Evolutionary conservation across 73 alveolate genomes (phyloP), one percentile per base, ranked within the genome.

Genomic region (Paramecium bursaria): DNA sequence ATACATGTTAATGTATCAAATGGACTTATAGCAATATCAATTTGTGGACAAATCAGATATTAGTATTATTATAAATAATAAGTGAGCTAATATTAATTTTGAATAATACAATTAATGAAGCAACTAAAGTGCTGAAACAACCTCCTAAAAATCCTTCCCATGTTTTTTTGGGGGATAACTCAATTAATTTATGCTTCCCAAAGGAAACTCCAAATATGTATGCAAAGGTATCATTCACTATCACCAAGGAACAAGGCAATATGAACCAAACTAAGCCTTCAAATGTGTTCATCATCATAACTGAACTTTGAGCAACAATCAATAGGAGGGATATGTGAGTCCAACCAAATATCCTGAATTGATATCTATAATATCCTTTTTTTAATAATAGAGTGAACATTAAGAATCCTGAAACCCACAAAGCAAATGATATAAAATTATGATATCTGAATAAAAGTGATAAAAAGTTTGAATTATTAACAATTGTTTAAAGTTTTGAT

Each of bases 111-210:
- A 74, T 31, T 31, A 61, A 21, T 7, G 91, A 74, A 21, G 85
- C 75, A 48, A 85, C 27, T 48, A 61, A 50, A 9, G 91, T 53
- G 60, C 85, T 35, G 67, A 53, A 74, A 49, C 86, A 47, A 60
- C 92, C 91, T 17, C 98, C 98, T 3, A 94, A 92, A 75, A 95
- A 97, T 11, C 99, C 99, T 92, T 97, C 99, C 98, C 98, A 94
- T 10, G 99, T 97, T 90, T 97, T 97, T 53, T 96, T 97, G 9
- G 99, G 99, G 27, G 99, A 92, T 49, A 97, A 88, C 48, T 92
- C 82, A 75, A 96, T 94, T 47, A 97, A 89, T 11, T 93, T 95
- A 14, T 98, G 93, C 87, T 85, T 96, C 7, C 99, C 99, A 21
- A 92, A 88, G 76, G 88, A 52, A 74, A 92, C 88, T 27, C 99